A percentile compares a stretch with the other conserved stretches of the same genome.
Conservation (phyloP, 2,329 filamentous ascomycete species). For the Bipolaris gigantea region DNA sequence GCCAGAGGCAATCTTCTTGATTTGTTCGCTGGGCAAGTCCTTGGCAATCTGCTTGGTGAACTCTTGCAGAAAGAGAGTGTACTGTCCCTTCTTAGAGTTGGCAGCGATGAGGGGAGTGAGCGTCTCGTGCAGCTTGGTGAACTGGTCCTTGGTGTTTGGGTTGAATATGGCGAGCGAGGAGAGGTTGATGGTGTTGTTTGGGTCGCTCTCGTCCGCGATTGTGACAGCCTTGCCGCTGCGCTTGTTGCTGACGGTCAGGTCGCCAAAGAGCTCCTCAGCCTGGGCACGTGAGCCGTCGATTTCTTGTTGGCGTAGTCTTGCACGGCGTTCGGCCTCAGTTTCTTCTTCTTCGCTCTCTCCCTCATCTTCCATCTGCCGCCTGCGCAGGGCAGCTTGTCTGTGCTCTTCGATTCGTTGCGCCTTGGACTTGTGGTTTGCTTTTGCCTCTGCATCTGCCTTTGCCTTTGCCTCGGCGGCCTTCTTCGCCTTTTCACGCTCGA, state of each 20-base stretch:
- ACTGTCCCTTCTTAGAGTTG: constrained; percentile 87
- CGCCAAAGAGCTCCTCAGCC: constrained; percentile 87
- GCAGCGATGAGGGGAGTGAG: constrained; percentile 75
- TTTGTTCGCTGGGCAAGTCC: constrained; percentile 86
- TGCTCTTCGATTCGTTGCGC: constrained; percentile 81
- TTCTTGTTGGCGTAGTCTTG: constrained; percentile 76
- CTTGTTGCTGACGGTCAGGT: constrained; percentile 71
- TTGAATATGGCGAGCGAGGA: constrained; percentile 82
- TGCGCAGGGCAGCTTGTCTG: constrained; percentile 61
- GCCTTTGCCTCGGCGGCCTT: constrained; percentile 84
- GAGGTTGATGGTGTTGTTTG: constrained; percentile 79
- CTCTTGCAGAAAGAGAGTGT: constrained; percentile 86
- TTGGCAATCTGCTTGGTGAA: constrained; percentile 85
- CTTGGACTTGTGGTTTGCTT: constrained; percentile 89
- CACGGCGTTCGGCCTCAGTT: constrained; percentile 70
- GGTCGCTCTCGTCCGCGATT: constrained; percentile 70
- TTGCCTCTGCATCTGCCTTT: constrained; percentile 85
- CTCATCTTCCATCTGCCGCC: constrained; percentile 58
- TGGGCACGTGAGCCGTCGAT: constrained; percentile 86
- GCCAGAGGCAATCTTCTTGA: constrained; percentile 90
- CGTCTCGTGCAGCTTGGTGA: constrained; percentile 74
- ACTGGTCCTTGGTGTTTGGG: constrained; percentile 83
- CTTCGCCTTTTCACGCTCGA: constrained; percentile 90
- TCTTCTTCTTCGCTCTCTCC: constrained; percentile 69
- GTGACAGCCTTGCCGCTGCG: constrained; percentile 67